Evolutionary conservation across 176 grass and related monocot species (phyloP).

Genomic region (Eragrostis curvula): DNA sequence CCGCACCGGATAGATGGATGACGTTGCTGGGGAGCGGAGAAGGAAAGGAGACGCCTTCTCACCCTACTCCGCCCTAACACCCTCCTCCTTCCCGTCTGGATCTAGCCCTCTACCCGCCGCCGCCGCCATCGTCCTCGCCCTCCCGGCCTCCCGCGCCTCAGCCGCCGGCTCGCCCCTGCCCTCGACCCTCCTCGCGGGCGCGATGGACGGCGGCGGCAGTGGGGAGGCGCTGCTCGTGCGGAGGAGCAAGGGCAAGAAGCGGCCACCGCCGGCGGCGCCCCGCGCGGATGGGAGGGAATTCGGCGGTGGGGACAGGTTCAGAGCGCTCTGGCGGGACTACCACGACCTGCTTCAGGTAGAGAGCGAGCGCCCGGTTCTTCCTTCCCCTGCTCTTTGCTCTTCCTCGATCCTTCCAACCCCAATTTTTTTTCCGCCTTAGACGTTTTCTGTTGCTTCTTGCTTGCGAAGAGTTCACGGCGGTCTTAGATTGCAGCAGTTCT

Average conservation of each 20-base stretch:
- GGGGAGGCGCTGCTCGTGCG: slow-evolving; percentile 33
- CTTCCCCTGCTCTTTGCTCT: background rate
- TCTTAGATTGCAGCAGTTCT: background rate
- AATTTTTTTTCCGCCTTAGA: background rate
- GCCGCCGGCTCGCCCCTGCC: background rate
- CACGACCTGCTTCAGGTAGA: slow-evolving; percentile 56
- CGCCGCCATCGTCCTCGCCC: slow-evolving; percentile 6
- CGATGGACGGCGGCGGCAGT: slow-evolving; percentile 27
- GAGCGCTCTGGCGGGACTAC: slow-evolving; percentile 52
- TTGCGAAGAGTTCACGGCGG: background rate
- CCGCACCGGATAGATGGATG: slow-evolving; percentile 39
- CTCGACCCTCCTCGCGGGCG: slow-evolving; percentile 37
- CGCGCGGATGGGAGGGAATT: background rate
- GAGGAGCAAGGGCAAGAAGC: slow-evolving; percentile 52
- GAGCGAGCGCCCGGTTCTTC: background rate
- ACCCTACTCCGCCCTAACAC: slow-evolving; percentile 9
- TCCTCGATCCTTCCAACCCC: background rate
- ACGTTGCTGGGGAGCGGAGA: slow-evolving; percentile 25
- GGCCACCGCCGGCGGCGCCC: slow-evolving; percentile 15
- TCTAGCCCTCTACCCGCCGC: slow-evolving; percentile 16
- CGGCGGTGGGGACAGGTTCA: slow-evolving; percentile 37
- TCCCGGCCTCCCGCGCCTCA: slow-evolving; percentile 1
- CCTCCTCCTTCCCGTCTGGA: slow-evolving; percentile 33
- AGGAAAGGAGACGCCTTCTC: slow-evolving; percentile 29
- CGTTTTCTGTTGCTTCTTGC: background rate